phyloP scores from a whole-genome alignment of 192 early-diverging fungal genomes.

The Thamnidium elegans region DNA sequence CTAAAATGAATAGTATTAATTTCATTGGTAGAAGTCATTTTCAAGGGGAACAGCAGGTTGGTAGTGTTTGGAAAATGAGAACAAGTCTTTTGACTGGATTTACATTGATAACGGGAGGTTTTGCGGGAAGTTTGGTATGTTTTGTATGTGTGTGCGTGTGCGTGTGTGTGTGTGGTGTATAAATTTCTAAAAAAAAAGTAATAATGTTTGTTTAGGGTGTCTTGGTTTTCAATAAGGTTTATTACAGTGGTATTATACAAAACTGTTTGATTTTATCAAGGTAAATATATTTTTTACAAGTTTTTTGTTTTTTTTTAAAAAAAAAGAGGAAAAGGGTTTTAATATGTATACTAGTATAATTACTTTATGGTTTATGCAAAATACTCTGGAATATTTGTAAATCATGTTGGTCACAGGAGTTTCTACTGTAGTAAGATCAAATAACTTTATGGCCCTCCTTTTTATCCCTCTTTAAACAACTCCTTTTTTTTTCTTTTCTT shows the following conservation, averaged over 20 bases:
- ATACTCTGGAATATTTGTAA: constrained; percentile 2
- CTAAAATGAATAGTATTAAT: neutral
- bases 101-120: constrained; percentile 54
- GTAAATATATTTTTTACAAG: neutral
- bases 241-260: constrained; percentile 10
- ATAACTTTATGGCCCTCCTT: neutral
- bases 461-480: neutral
- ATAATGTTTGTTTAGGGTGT: constrained; percentile 44
- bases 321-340: neutral
- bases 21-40: neutral
- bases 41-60: neutral
- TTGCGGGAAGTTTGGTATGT: constrained; percentile 54
- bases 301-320: neutral
- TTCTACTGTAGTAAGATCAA: no score
- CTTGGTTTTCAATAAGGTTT: constrained; percentile 9
- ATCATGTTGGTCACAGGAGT: no score
- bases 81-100: constrained; percentile 51
- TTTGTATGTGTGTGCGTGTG: neutral
- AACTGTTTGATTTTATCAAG: constrained; percentile 16
- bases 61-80: neutral
- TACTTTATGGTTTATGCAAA: constrained; percentile 16
- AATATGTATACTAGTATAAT: constrained; percentile 1
- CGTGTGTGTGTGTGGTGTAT: neutral
- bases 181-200: no score
- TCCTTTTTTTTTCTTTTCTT: neutral